Base-by-base conservation (phyloP, 441 rosid species). In the Jatropha multifida region DNA sequence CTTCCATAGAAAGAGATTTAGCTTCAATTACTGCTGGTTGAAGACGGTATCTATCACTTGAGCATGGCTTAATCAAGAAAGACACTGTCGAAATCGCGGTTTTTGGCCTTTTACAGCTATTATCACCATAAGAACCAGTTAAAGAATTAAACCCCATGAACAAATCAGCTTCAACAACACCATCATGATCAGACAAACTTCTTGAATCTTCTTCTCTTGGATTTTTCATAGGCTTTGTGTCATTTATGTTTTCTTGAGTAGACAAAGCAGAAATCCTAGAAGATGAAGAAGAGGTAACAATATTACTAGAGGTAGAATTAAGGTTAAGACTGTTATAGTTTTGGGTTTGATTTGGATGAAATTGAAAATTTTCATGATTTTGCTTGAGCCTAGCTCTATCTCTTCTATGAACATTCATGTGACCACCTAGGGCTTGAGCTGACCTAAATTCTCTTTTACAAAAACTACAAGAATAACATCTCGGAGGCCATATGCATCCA, bases 401-500 rank as follows among this genome's bases (percentile, higher is more conserved):
- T 79, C 97, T 90, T 80, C 99, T 86, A 76, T 95, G 99, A 69
- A 94, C 92, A 74, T 93, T 92, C 97, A 94, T 92, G 81, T 94
- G 98, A 72, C 98, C 98, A 49, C 98, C 99, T 18, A 94, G 90
- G 48, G 99, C 99, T 88, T 93, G 99, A 76, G 99, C 99, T 66
- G 99, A 95, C 79, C 88, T 85, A 80, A 95, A 95, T 77, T 95
- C 97, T 84, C 98, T 85, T 70, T 87, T 87, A 68, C 99, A 95
- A 56, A 93, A 93, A 85, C 88, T 93, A 77, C 99, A 95, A 59
- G 95, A 77, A 80, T 95, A 93, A 75, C 94, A 93, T 84, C 98
- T 94, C 20, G 99, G 98, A 27, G 99, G 99, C 98, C 99, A 95
- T 72, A 88, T 63, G 69, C 87, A 87, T 20, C 92, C 90, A 10